Conservation (phyloP, 768 basidiomycete genomes). For the Tubosaeta brunneosetosa region DNA sequence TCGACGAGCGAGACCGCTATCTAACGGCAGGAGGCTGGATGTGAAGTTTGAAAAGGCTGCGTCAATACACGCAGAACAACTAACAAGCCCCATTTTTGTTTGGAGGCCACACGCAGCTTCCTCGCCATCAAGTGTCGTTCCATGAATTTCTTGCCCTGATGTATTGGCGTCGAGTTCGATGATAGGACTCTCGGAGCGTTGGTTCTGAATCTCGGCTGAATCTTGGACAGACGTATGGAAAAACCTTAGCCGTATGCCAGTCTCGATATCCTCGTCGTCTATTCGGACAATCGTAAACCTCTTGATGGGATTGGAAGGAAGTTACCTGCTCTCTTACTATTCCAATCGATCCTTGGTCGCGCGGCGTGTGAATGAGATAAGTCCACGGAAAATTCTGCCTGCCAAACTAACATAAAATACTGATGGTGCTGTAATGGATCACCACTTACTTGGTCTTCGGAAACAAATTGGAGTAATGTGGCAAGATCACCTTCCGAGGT, state of each 20-base stretch:
- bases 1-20: constrained; percentile 15
- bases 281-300: constrained; percentile 5
- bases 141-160: constrained; percentile 34
- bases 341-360: constrained; percentile 64
- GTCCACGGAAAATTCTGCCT: constrained; percentile 76
- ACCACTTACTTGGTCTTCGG: constrained; percentile 63
- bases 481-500: constrained; percentile 80
- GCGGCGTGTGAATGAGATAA: constrained; percentile 53
- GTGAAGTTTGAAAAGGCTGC: constrained; percentile 17
- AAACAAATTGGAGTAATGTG: constrained; percentile 73
- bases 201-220: constrained; percentile 11
- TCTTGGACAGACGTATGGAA: constrained; percentile 11
- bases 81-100: constrained; percentile 24
- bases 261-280: constrained; percentile 88
- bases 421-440: not conserved
- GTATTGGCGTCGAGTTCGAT: constrained; percentile 15
- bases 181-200: constrained; percentile 7
- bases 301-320: not conserved
- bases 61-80: constrained; percentile 31
- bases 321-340: constrained; percentile 85
- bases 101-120: constrained; percentile 45
- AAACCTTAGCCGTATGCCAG: constrained; percentile 49
- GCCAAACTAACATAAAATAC: not conserved
- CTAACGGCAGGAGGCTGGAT: constrained; percentile 17
- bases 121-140: constrained; percentile 36